Evolutionary conservation across 495 filamentous ascomycete species (phyloP).

Genomic region (Neurospora sp.): DNA sequence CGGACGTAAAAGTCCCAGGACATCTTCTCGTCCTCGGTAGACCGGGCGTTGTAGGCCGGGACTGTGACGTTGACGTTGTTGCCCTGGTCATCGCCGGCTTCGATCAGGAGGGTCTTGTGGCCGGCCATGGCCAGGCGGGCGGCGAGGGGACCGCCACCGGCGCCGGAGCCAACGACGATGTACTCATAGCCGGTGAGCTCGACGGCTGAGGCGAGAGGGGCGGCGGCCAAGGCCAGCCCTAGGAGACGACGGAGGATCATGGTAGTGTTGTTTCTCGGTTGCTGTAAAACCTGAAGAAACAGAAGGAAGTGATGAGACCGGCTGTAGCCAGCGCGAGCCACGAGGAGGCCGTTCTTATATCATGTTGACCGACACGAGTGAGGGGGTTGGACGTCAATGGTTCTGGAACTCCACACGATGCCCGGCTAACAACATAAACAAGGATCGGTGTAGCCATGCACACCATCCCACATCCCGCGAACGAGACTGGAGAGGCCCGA

Average conservation of each 20-base stretch:
- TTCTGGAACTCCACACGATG: background rate
- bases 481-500: background rate
- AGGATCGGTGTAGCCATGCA: background rate
- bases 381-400: background rate
- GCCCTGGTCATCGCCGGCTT: constrained; percentile 48
- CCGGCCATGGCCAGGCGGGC: constrained; percentile 50
- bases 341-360: background rate
- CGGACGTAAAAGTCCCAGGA: constrained; percentile 38
- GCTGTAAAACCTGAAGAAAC: background rate
- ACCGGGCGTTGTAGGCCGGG: constrained; percentile 11
- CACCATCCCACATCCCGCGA: background rate
- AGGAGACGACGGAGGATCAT: constrained; percentile 8
- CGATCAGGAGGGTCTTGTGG: constrained; percentile 47
- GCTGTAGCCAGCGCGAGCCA: background rate
- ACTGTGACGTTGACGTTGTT: constrained; percentile 17
- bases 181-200: constrained; percentile 44
- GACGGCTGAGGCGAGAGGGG: constrained; percentile 7
- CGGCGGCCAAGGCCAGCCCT: constrained; percentile 5
- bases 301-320: background rate
- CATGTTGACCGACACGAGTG: background rate
- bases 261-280: background rate
- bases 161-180: constrained; percentile 53
- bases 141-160: constrained; percentile 52
- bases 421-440: background rate
- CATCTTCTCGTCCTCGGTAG: constrained; percentile 21